A percentile compares a stretch with the other conserved stretches of the same genome.
phyloP scores from a whole-genome alignment of 306 rosid species.

The Parietaria judaica region DNA sequence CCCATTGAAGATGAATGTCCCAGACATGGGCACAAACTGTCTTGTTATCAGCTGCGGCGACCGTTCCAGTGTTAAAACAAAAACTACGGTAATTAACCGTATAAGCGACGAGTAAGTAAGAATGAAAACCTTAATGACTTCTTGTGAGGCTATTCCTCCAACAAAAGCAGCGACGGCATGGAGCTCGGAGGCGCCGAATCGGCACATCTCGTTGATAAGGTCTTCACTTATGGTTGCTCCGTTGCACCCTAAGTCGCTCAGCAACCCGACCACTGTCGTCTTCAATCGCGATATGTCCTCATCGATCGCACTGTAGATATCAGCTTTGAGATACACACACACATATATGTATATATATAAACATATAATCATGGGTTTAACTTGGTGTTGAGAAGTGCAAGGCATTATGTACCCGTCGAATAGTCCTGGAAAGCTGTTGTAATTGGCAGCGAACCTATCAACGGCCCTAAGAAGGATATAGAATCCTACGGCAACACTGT shows the following conservation, averaged over 20 bases:
- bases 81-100: neutral
- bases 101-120: neutral
- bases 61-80: neutral
- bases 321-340: too few relatives aligned
- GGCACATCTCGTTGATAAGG: slow-evolving; percentile 95
- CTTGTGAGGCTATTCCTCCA: slow-evolving; percentile 96
- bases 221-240: slow-evolving; percentile 78
- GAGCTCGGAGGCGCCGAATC: slow-evolving; percentile 94
- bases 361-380: too few relatives aligned
- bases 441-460: slow-evolving; percentile 89
- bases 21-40: slow-evolving; percentile 89
- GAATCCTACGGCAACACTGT: slow-evolving; percentile 74
- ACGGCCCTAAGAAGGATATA: slow-evolving; percentile 90
- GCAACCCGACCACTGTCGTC: slow-evolving; percentile 72
- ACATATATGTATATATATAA: too few relatives aligned
- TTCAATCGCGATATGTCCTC: slow-evolving; percentile 89
- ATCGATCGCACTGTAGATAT: slow-evolving; percentile 70
- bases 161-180: slow-evolving; percentile 89
- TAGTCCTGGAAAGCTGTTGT: slow-evolving; percentile 91
- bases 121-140: slow-evolving; percentile 76
- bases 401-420: slow-evolving; percentile 72
- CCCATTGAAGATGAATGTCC: slow-evolving; percentile 85
- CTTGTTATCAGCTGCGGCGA: slow-evolving; percentile 73
- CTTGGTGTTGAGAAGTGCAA: slow-evolving; percentile 3
- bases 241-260: slow-evolving; percentile 82